These are phyloP conservation scores for Blastobotrys muscicola DNA, from an alignment of 805 yeast species.

Conservation along the genomic window DNA sequence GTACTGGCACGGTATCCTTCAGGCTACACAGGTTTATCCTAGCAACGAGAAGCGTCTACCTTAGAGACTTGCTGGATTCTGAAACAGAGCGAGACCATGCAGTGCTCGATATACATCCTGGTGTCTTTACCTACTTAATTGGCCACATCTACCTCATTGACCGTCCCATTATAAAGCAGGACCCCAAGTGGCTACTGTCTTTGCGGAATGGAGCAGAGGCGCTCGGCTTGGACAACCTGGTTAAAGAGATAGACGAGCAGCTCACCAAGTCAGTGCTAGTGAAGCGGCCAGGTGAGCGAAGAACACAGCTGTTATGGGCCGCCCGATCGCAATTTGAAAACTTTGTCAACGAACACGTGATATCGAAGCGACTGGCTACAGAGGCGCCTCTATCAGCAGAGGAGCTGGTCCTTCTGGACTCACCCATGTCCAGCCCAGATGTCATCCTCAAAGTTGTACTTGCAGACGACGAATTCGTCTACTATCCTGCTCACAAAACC, in stretches of 20 bases:
- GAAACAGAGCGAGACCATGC: conserved; percentile 16
- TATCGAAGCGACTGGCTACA: conserved; percentile 5
- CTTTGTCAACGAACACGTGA: conserved; percentile 25
- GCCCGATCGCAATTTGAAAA: conserved; percentile 20
- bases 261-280: too few relatives aligned
- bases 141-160: conserved; percentile 32
- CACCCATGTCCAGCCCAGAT: conserved; percentile 4
- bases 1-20: conserved; percentile 1
- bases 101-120: conserved; percentile 18
- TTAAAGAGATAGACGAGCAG: too few relatives aligned
- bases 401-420: conserved; percentile 1
- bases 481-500: conserved; percentile 58
- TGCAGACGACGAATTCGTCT: conserved; percentile 21
- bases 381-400: conserved; percentile 1
- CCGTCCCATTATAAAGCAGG: conserved; percentile 11
- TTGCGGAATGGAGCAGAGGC: too few relatives aligned
- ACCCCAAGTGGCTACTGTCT: too few relatives aligned
- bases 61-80: conserved; percentile 25
- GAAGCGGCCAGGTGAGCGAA: too few relatives aligned
- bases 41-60: conserved; percentile 24
- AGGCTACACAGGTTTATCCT: conserved; percentile 21
- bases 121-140: conserved; percentile 21
- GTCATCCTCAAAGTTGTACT: conserved; percentile 12
- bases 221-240: too few relatives aligned
- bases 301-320: conserved; percentile 14